Evolutionary conservation across 805 yeast genomes (phyloP), one percentile per base, ranked within the genome.

Genomic region (Scheffersomyces coipomensis): DNA sequence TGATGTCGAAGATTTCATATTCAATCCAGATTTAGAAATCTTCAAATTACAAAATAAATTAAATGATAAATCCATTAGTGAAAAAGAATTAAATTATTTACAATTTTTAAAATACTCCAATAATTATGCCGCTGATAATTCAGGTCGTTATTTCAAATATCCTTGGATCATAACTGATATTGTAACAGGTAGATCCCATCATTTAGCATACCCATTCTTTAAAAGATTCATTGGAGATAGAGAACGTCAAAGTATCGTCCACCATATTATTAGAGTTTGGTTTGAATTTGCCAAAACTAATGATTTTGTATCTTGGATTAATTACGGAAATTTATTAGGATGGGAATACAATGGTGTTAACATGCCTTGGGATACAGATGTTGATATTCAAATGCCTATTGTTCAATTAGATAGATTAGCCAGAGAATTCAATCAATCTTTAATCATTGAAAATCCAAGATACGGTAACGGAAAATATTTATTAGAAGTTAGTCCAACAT

Each of bases 91-190:
- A 18, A 45, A 51, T 19, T 60, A 62, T 37, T 52, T 64, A 23
- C 44, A 52, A n/a, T 65, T 65, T 23, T 44, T 66, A 16, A 52
- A 60, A 39, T 43, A 51, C 29, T 56, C 68, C 9, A 55, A 51
- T 37, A 39, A 42, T 17, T 36, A 38, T 29, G 24, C 49, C 6
- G 60, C 53, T 15, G 55, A 53, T 26, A 24, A 36, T 23, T 48
- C 65, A 8, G 68, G 60, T 45, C 47, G 61, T 22, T 62, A 52
- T 41, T 66, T 66, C 55, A 63, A 66, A 42, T 66, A 66, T 43
- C 69, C 71, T 7, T 66, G 71, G 71, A 64, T 66, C 22, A 47
- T 51, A 33, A 47, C 66, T 33, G 71, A 66, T 46, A 45, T 66
- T 6, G 48, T 61, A 11, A 57, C 56, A 13, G 71, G 71, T 3